Evolutionary conservation across 805 yeast genomes (phyloP).

Genomic region (Candida krabiensis): DNA sequence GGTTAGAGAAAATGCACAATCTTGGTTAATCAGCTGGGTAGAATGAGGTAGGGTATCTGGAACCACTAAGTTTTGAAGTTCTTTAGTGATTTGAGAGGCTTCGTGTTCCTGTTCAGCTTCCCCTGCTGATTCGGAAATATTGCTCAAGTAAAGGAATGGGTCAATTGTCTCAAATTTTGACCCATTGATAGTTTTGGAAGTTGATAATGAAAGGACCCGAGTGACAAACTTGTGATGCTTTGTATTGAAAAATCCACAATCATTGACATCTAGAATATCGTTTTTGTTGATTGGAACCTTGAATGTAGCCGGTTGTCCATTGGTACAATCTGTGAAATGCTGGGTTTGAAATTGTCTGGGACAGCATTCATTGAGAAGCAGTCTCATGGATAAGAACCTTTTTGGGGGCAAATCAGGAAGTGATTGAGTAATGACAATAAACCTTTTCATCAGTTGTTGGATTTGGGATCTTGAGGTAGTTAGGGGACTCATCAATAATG

Average conservation of each 20-base stretch:
- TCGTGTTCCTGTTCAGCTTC: conserved; percentile 1
- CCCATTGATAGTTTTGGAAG: conserved; percentile 28
- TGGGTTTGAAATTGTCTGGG: conserved; percentile 51
- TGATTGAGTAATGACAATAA: conserved; percentile 53
- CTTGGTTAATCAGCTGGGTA: conserved; percentile 9
- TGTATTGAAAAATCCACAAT: conserved; percentile 27
- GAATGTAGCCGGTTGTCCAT: conserved; percentile 39
- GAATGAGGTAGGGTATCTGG: conserved; percentile 8
- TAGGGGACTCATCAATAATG: conserved; percentile 19
- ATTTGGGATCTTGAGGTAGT: conserved; percentile 43
- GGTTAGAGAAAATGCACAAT: conserved; percentile 2
- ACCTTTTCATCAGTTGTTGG: conserved; percentile 49
- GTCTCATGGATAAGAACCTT: conserved; percentile 47
- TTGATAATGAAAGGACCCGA: conserved; percentile 33
- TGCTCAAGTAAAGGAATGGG: conserved; percentile 22
- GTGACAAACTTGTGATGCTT: conserved; percentile 21
- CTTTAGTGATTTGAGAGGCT: conserved; percentile 26
- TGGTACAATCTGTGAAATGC: conserved; percentile 35
- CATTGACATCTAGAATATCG: conserved; percentile 15
- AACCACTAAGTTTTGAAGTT: conserved; percentile 14
- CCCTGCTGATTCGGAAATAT: too few species aligned
- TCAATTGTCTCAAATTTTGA: conserved; percentile 33
- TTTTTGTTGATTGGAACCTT: conserved; percentile 31
- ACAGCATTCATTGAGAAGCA: conserved; percentile 47
- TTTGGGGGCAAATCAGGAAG: conserved; percentile 50